phyloP scores from a whole-genome alignment of 2,329 filamentous ascomycete genomes.

The Diaporthe helianthi region DNA sequence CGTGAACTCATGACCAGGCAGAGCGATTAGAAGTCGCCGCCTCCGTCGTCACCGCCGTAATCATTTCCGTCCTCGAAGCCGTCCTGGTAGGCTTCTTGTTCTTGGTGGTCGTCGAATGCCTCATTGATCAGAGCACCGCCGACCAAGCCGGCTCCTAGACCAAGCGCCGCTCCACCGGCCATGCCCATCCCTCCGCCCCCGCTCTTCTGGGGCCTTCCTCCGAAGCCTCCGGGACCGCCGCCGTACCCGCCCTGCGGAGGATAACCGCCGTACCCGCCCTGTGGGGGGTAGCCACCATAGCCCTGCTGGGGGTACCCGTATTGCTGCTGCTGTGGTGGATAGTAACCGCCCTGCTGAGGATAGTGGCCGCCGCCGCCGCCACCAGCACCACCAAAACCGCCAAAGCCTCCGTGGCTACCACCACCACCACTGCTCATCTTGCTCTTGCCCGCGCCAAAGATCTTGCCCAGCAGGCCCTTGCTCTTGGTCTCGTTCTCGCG shows the following conservation, averaged over 20 bases:
- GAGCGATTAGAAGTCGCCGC: slow-evolving; percentile 49
- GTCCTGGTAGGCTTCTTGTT: slow-evolving; percentile 46
- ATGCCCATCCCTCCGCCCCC: slow-evolving; percentile 63
- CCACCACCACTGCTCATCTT: slow-evolving; percentile 46
- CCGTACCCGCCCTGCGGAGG: slow-evolving; percentile 43
- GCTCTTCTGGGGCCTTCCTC: slow-evolving; percentile 41
- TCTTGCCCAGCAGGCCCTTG: slow-evolving; percentile 59
- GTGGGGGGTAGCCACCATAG: slow-evolving; percentile 35
- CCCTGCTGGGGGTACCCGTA: slow-evolving; percentile 46
- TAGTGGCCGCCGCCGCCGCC: slow-evolving; percentile 39
- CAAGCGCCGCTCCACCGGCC: slow-evolving; percentile 76
- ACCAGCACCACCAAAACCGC: slow-evolving; percentile 26
- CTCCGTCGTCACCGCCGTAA: slow-evolving; percentile 37
- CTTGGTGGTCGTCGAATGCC: slow-evolving; percentile 67
- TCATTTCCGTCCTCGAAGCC: slow-evolving; percentile 38
- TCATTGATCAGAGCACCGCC: slow-evolving; percentile 77
- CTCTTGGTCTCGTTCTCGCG: slow-evolving; percentile 48
- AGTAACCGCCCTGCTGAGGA: slow-evolving; percentile 46
- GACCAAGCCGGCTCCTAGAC: slow-evolving; percentile 80
- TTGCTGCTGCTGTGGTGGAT: slow-evolving; percentile 39
- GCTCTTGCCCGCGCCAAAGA: slow-evolving; percentile 55
- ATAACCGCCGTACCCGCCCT: slow-evolving; percentile 38
- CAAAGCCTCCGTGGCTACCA: slow-evolving; percentile 39
- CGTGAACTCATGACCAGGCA: neutral
- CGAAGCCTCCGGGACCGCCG: slow-evolving; percentile 45